A percentile compares a stretch with the other conserved stretches of the same genome.
Conservation (phyloP, 2,329 filamentous ascomycete genomes). For the Myriosclerotinia curreyana region DNA sequence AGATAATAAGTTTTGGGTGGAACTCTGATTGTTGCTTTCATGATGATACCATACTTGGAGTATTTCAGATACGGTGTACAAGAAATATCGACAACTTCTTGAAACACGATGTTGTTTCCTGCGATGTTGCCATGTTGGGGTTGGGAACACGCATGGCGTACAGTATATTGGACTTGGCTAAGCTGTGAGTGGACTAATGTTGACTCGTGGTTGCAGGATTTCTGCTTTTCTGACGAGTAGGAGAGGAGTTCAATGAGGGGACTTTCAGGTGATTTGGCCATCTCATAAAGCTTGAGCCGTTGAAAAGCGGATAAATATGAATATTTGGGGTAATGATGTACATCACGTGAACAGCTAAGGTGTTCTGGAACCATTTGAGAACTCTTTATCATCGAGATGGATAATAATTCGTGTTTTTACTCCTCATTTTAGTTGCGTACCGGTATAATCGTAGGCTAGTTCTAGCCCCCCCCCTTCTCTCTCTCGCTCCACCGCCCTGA, state of each 20-base stretch:
- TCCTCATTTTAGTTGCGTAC: slow-evolving; percentile 10
- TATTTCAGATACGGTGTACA: slow-evolving; percentile 17
- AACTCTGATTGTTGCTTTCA: slow-evolving; percentile 15
- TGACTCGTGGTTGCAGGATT: slow-evolving; percentile 14
- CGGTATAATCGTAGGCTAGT: too few species aligned
- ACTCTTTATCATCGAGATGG: slow-evolving; percentile 17
- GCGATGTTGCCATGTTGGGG: background rate
- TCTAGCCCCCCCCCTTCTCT: too few species aligned
- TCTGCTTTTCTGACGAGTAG: slow-evolving; percentile 18
- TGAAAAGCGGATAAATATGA: slow-evolving; percentile 16
- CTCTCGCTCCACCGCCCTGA: too few species aligned
- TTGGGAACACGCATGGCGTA: background rate
- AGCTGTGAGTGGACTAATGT: slow-evolving; percentile 8
- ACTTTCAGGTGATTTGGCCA: slow-evolving; percentile 13
- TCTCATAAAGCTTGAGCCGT: slow-evolving; percentile 15
- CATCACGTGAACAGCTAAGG: slow-evolving; percentile 13
- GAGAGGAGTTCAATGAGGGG: background rate
- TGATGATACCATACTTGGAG: slow-evolving; percentile 18
- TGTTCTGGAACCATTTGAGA: slow-evolving; percentile 19
- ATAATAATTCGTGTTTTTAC: slow-evolving; percentile 6
- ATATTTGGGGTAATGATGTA: background rate
- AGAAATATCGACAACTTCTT: slow-evolving; percentile 6
- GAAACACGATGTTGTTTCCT: slow-evolving; percentile 3
- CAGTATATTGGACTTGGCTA: slow-evolving; percentile 1
- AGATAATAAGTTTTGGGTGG: slow-evolving; percentile 24